phyloP scores from a whole-genome alignment of 1,284 basidiomycete species.

The Fomitopsis pinicola region DNA sequence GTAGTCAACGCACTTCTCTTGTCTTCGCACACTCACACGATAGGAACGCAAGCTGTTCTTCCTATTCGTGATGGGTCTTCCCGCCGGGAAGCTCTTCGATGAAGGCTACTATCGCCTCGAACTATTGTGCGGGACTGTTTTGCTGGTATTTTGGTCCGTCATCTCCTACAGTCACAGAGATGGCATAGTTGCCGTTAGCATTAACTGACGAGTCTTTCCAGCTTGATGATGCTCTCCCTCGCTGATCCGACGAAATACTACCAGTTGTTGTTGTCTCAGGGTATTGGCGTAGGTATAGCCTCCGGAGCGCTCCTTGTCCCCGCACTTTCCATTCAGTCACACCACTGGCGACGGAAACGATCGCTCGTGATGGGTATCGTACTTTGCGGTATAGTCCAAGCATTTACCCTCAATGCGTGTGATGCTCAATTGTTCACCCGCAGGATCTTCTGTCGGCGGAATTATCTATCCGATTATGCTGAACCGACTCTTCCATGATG shows the following conservation, averaged over 20 bases:
- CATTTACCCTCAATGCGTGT: no score
- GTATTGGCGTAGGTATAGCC: slow-evolving; percentile 40
- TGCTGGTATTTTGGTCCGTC: slow-evolving; percentile 11
- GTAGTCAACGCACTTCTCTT: no score
- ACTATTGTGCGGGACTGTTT: slow-evolving; percentile 21
- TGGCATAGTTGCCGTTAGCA: no score
- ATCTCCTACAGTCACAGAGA: no score
- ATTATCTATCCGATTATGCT: slow-evolving; percentile 26
- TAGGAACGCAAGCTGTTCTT: slow-evolving; percentile 19
- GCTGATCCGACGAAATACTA: slow-evolving; percentile 19
- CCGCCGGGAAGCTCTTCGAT: slow-evolving; percentile 28
- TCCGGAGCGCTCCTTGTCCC: slow-evolving; percentile 31
- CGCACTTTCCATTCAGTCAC: slow-evolving; percentile 7
- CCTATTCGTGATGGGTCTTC: slow-evolving; percentile 25
- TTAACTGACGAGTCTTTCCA: neutral
- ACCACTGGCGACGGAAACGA: slow-evolving; percentile 9
- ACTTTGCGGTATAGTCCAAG: slow-evolving; percentile 18
- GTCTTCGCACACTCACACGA: no score
- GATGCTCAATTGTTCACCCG: no score
- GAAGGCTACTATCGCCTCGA: slow-evolving; percentile 19
- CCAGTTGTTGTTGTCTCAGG: slow-evolving; percentile 24
- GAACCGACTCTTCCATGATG: slow-evolving; percentile 23
- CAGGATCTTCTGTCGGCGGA: slow-evolving; percentile 15
- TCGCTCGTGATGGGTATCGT: slow-evolving; percentile 18
- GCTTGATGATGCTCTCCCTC: slow-evolving; percentile 25